Base-by-base conservation (phyloP, 495 filamentous ascomycete species). In the Aspergillus saccharolyticus region DNA sequence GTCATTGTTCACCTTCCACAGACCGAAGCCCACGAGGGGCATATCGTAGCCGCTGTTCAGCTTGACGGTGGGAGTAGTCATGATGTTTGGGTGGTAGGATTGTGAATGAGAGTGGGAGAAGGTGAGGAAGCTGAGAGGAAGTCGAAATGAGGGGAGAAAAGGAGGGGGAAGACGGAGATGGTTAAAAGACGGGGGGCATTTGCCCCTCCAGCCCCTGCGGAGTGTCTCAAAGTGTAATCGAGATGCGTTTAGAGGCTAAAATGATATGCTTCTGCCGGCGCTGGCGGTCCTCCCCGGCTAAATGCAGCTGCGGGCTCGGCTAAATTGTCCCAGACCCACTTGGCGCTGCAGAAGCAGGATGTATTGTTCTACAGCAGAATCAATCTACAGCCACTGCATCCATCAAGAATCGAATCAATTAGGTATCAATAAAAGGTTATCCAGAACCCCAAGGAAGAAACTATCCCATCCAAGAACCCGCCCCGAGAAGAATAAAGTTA, bases 1-100 rank as follows among this genome's bases (percentile, higher is more conserved):
- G 39, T 83, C 81, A 58, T 88, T 90, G 74, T 85, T 85, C 63
- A 95, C 87, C 78, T 94, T 96, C 90, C 90, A 96, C 48, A 95
- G 80, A 57, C 81, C 81, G 56, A 84, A 84, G 71, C 90, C 90
- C 67, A 96, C 89, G 69, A 89, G 80, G 67, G 90, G 90, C 90
- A 96, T 96, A 60, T 89, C 80, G 70, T 86, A 75, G 71, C 90
- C 89, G 74, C 80, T 87, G 77, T 79, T 91, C 55, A 95, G 83
- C 78, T 89, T 93, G 74, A 92, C 76, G 55, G 78, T 84, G 20
- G 63, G 59, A 17, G 59, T 44, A 21, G 54, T 18, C 58, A 61
- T 61, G 18, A 47, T 61, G 43, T 44, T 30, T 49, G 46, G 17
- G 44, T 12, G 4, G 17, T 9, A 19, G 15, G 21, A 28, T 44